phyloP scores from a whole-genome alignment of 148 eudicot species.

The Rhododendron henanense region DNA sequence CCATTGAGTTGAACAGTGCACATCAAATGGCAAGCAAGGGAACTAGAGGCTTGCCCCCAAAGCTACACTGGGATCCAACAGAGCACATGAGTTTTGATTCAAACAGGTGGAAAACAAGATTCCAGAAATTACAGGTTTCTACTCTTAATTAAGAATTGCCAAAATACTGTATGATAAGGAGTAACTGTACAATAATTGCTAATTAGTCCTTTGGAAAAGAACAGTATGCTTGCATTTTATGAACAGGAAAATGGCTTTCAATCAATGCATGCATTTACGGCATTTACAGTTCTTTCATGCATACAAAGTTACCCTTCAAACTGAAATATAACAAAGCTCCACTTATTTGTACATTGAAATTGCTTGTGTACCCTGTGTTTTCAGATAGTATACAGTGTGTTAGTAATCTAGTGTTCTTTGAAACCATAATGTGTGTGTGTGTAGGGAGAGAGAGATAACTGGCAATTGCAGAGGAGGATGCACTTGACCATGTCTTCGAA shows the following conservation, averaged over 20 bases:
- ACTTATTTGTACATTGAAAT: not conserved
- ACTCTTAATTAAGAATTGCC: not conserved
- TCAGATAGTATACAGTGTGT: not conserved
- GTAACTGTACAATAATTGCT: not conserved
- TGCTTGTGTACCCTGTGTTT: not conserved
- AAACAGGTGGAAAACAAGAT: not conserved
- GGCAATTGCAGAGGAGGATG: slow-evolving; percentile 69
- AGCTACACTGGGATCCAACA: not conserved
- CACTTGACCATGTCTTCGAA: slow-evolving; percentile 87
- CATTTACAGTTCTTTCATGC: not conserved
- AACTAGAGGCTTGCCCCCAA: not conserved
- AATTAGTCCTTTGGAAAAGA: not conserved
- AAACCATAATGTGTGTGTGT: not conserved
- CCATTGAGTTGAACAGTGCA: not conserved
- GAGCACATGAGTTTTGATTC: not conserved
- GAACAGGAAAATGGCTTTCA: not conserved
- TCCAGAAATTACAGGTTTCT: not conserved
- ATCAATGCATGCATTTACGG: not conserved
- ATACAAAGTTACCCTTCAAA: not conserved
- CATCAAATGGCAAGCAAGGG: not conserved
- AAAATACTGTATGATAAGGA: not conserved
- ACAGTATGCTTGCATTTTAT: not conserved
- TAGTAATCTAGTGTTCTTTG: not conserved
- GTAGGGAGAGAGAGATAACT: slow-evolving; percentile 25
- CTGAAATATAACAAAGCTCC: not conserved